A percentile compares a stretch with the other conserved stretches of the same genome.
phyloP scores from a whole-genome alignment of 2,329 filamentous ascomycete species.

The Arthrobotrys sphaeroides region DNA sequence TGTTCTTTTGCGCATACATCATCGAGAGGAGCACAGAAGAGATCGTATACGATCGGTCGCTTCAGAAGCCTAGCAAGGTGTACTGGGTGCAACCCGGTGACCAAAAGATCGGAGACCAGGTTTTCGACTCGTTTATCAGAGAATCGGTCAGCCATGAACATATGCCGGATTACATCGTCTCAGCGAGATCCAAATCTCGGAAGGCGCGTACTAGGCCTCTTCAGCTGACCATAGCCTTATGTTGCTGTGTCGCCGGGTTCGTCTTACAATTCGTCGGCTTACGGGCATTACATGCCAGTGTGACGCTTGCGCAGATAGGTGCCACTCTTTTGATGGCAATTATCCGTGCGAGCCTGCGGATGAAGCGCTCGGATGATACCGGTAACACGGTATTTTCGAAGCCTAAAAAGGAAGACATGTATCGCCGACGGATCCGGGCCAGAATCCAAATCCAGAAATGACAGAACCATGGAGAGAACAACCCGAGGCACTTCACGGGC shows the following conservation, averaged over 20 bases:
- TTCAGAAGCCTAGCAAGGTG: conserved; percentile 1
- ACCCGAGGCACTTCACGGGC: conserved; percentile 5
- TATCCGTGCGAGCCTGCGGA: conserved; percentile 43
- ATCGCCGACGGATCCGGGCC: no score
- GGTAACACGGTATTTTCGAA: neutral
- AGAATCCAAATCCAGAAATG: neutral
- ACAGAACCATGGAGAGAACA: neutral
- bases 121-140: conserved; percentile 47
- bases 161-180: conserved; percentile 10
- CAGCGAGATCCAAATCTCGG: neutral
- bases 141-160: neutral
- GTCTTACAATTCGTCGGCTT: conserved; percentile 54
- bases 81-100: conserved; percentile 54
- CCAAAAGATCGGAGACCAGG: conserved; percentile 54
- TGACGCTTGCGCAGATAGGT: conserved; percentile 41
- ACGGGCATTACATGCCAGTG: conserved; percentile 37
- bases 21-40: conserved; percentile 32
- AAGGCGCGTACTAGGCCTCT: neutral
- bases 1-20: conserved; percentile 52
- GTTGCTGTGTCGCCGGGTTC: conserved; percentile 49
- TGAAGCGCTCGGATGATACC: conserved; percentile 2
- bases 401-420: neutral
- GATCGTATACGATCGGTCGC: neutral
- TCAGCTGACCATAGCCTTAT: neutral
- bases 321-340: conserved; percentile 49